A percentile compares a stretch with the other conserved stretches of the same genome.
phyloP scores from a whole-genome alignment of 1,284 basidiomycete genomes.

The Cutaneotrichosporon cutaneum region DNA sequence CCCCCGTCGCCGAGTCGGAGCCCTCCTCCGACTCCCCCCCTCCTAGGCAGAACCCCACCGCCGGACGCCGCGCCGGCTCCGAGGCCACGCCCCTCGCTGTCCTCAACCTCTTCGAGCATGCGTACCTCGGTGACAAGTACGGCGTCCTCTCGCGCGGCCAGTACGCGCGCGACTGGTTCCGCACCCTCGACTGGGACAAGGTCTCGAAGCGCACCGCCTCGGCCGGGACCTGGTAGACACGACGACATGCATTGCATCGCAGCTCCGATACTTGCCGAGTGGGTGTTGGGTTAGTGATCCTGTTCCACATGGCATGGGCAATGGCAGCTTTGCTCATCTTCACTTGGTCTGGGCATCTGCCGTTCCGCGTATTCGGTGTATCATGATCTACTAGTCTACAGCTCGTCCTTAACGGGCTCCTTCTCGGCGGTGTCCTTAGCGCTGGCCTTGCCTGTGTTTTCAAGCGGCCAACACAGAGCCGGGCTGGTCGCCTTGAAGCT shows the following conservation, averaged over 20 bases:
- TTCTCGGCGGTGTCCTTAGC: background rate
- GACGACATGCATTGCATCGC: conserved; percentile 24
- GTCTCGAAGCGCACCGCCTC: conserved; percentile 50
- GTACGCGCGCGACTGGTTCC: conserved; percentile 88
- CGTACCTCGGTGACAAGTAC: conserved; percentile 83
- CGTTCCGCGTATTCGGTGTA: background rate
- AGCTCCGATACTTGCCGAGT: conserved; percentile 2
- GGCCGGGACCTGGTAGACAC: conserved; percentile 18
- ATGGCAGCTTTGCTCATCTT: too few relatives aligned
- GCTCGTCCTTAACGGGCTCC: conserved; percentile 38
- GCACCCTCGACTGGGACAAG: conserved; percentile 78
- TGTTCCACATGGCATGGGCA: too few relatives aligned
- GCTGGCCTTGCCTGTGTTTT: conserved; percentile 2
- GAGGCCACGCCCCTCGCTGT: conserved; percentile 60
- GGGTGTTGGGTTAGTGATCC: background rate
- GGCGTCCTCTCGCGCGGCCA: conserved; percentile 92
- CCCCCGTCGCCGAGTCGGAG: conserved; percentile 2
- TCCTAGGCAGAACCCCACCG: conserved; percentile 8
- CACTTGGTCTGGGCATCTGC: too few relatives aligned
- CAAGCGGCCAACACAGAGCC: conserved; percentile 76
- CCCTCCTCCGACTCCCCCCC: background rate
- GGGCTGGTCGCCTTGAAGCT: conserved; percentile 82
- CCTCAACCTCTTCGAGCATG: conserved; percentile 83
- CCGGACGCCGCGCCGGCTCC: background rate
- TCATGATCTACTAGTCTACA: conserved; percentile 22